A percentile compares a stretch with the other conserved stretches of the same genome.
phyloP scores from a whole-genome alignment of 768 basidiomycete species.

The Lactifluus hygrophoroides region DNA sequence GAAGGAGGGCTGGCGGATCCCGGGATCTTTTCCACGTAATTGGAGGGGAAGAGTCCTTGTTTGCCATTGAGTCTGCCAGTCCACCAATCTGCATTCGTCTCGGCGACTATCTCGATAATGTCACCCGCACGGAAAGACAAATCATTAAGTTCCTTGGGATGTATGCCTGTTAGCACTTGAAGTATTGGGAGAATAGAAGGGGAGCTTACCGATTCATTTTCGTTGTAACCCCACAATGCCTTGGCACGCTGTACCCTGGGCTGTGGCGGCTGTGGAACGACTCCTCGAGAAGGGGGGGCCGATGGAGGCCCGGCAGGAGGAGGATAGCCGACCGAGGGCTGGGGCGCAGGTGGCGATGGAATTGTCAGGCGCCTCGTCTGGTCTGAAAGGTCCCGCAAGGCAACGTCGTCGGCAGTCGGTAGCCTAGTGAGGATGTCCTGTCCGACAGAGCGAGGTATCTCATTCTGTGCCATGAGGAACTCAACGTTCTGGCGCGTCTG shows the following conservation, averaged over 20 bases:
- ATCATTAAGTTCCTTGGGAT: constrained; percentile 62
- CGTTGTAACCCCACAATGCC: constrained; percentile 63
- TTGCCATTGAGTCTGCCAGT: constrained; percentile 53
- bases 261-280: constrained; percentile 19
- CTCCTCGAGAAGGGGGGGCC: constrained; percentile 18
- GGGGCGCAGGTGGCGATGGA: neutral
- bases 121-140: constrained; percentile 71
- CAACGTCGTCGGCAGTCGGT: constrained; percentile 22
- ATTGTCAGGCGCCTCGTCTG: constrained; percentile 20
- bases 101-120: constrained; percentile 65
- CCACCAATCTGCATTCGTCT: constrained; percentile 88
- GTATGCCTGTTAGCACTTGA: neutral
- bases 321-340: neutral
- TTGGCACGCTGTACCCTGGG: constrained; percentile 32
- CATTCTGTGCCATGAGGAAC: constrained; percentile 36
- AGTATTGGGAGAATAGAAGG: neutral
- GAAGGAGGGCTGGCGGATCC: constrained; percentile 18
- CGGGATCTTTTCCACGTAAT: constrained; percentile 55
- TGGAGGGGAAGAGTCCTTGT: constrained; percentile 72
- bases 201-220: constrained; percentile 40
- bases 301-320: constrained; percentile 1
- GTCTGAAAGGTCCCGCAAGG: constrained; percentile 17
- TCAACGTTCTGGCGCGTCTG: constrained; percentile 41
- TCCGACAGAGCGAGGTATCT: constrained; percentile 35
- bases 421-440: constrained; percentile 34